These are phyloP conservation scores for Tarenaya hassleriana DNA, from an alignment of 345 rosid species.

Conservation along the genomic window DNA sequence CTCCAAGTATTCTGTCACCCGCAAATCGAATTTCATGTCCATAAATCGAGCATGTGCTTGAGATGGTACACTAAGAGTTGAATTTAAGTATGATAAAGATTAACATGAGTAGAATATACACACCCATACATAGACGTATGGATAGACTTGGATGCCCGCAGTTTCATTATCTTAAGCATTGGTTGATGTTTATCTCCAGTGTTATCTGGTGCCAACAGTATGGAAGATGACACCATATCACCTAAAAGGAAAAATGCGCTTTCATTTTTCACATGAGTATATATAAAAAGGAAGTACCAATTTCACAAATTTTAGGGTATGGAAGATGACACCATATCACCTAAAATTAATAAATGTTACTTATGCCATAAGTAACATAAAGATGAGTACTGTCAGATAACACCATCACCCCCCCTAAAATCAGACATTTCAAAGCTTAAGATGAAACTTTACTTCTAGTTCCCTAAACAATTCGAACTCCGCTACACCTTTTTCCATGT, in stretches of 20 bases:
- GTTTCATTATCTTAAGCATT: constrained; percentile 77
- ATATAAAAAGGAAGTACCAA: constrained; percentile 5
- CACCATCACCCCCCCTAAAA: constrained; percentile 3
- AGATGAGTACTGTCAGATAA: constrained; percentile 9
- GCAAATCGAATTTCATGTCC: constrained; percentile 18
- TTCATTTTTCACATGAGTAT: constrained; percentile 12
- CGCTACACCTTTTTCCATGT: constrained; percentile 53
- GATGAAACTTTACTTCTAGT: constrained; percentile 52
- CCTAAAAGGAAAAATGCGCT: constrained; percentile 27
- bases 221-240: constrained; percentile 79
- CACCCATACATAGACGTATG: constrained; percentile 89
- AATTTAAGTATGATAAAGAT: constrained; percentile 12
- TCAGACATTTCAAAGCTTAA: constrained; percentile 20
- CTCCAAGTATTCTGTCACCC: constrained; percentile 90
- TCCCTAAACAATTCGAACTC: constrained; percentile 40
- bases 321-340: constrained; percentile 3
- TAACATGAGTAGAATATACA: constrained; percentile 20
- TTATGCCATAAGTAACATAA: constrained; percentile 1
- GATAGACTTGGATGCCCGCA: constrained; percentile 76
- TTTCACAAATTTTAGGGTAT: constrained; percentile 3
- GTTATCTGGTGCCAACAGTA: constrained; percentile 83
- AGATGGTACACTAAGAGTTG: constrained; percentile 12
- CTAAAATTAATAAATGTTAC: constrained; percentile 3
- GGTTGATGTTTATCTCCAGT: constrained; percentile 66
- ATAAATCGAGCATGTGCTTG: constrained; percentile 16